Evolutionary conservation across 148 eudicot species (phyloP).

Genomic region (Arbutus unedo): DNA sequence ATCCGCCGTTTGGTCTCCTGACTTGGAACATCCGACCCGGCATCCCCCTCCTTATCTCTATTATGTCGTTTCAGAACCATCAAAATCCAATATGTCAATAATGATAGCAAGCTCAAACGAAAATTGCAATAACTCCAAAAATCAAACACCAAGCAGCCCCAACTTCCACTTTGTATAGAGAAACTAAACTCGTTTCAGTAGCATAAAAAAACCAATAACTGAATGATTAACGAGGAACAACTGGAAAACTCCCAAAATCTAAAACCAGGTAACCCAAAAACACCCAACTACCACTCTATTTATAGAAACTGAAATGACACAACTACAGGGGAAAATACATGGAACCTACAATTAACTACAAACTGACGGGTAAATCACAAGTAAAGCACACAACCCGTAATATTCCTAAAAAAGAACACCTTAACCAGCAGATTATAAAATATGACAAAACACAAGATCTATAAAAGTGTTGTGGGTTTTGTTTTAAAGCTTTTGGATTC

Average conservation of each 20-base stretch:
- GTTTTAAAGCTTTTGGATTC: background rate
- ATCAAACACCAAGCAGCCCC: background rate
- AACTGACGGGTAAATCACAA: slow-evolving; percentile 7
- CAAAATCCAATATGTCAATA: background rate
- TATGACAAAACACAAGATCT: background rate
- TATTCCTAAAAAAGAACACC: background rate
- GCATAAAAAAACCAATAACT: background rate
- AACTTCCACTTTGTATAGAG: background rate
- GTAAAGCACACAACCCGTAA: background rate
- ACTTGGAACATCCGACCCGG: slow-evolving; percentile 24
- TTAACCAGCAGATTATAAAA: background rate
- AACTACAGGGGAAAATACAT: background rate
- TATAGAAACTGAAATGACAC: background rate
- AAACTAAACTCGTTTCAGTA: background rate
- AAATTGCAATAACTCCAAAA: background rate
- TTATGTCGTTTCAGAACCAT: slow-evolving; percentile 58
- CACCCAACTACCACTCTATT: background rate
- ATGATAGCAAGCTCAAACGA: background rate
- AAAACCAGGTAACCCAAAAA: background rate
- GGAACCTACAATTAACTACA: background rate
- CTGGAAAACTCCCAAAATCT: background rate
- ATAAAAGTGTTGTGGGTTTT: background rate
- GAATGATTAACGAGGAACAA: background rate
- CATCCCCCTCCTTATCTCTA: slow-evolving; percentile 32
- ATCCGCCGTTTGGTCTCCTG: slow-evolving; percentile 30